Base-by-base conservation (phyloP, 257 asterid species). In the Coffea eugenioides region DNA sequence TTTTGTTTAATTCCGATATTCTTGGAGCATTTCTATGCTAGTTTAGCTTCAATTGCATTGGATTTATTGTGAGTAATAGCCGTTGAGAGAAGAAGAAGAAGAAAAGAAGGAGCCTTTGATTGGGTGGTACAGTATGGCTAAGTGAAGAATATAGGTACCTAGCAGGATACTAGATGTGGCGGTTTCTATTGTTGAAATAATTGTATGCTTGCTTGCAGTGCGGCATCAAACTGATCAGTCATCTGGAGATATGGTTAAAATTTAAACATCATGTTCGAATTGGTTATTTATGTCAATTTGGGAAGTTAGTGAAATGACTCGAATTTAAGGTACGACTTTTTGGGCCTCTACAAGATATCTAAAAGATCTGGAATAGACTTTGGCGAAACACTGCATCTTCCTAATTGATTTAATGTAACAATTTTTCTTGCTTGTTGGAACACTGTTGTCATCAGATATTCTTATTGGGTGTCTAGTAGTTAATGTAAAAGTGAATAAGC, bases 21-120 rank as follows among this genome's bases (percentile, higher is more conserved):
- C 43, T 23, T 13, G 2, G 23, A 0, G 49, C 41, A 8, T 69
- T 18, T 31, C 1, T 11, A 16, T 57, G 45, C 6, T 16, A 48
- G 52, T 39, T 65, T 48, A 36, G 77, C 74, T 66, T 25, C 39
- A 36, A 34, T 43, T 77, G 56, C 78, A 48, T n/a, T 71, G 74
- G 41, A 23, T 21, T 45, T 72, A n/a, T 11, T 41, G 51, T 9
- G 13, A 18, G 36, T 70, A 68, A 34, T 49, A 13, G 39, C 25
- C 12, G 20, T 23, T 34, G 31, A 61, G 27, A 0, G 13, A 9
- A 8, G 64, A 64, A 18, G 62, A 21, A 21, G 49, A 16, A 25
- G 1, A 41, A 43, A 71, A 57, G 45, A 5, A 45, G 61, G 39
- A 11, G 31, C 14, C 62, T 41, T 65, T 45, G 66, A 52, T 18